These are phyloP conservation scores for Yarrowia keelungensis DNA, from an alignment of 805 yeast genomes.

Conservation along the genomic window DNA sequence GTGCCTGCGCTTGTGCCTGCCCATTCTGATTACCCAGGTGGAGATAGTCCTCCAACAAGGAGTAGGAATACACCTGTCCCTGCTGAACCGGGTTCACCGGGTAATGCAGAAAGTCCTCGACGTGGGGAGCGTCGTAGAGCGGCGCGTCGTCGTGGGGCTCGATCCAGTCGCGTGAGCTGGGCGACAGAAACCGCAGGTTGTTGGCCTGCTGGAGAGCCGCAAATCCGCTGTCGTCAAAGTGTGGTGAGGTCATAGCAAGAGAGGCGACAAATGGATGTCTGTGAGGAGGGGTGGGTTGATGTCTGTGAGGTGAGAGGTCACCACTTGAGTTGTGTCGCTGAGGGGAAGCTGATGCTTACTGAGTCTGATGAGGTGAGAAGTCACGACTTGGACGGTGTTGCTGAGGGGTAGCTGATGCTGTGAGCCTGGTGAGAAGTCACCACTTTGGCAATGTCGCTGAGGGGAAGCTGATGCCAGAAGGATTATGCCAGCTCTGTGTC, in stretches of 20 bases:
- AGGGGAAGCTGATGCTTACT: too few species aligned
- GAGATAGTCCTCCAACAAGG: conserved; percentile 23
- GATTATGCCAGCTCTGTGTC: too few species aligned
- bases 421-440: too few species aligned
- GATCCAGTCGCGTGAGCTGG: conserved; percentile 36
- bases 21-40: conserved; percentile 2
- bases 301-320: too few species aligned
- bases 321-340: too few species aligned
- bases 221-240: conserved; percentile 25
- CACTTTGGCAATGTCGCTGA: neutral
- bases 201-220: conserved; percentile 30
- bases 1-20: neutral
- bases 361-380: too few species aligned
- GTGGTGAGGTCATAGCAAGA: conserved; percentile 8
- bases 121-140: conserved; percentile 26
- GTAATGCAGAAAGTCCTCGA: conserved; percentile 34
- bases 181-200: conserved; percentile 32
- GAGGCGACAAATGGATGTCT: too few species aligned
- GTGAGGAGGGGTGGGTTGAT: too few species aligned
- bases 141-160: conserved; percentile 30
- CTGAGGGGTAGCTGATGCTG: neutral
- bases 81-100: conserved; percentile 33
- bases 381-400: neutral
- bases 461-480: too few species aligned
- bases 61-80: conserved; percentile 31